phyloP scores from a whole-genome alignment of 2,329 filamentous ascomycete genomes.

The Talaromyces sp. region DNA sequence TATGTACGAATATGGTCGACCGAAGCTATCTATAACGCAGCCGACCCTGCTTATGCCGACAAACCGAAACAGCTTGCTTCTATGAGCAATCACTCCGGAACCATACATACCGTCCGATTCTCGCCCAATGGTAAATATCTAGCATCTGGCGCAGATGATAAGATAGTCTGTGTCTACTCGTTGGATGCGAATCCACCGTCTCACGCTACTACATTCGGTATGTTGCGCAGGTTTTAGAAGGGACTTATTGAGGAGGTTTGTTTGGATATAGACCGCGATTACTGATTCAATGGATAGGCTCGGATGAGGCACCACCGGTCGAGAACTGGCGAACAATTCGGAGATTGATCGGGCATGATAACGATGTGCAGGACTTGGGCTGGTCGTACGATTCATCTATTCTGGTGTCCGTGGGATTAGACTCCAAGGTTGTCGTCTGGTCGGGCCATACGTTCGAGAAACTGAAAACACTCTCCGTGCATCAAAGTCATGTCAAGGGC shows the following conservation, averaged over 20 bases:
- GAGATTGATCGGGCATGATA: conserved; percentile 92
- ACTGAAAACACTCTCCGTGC: conserved; percentile 85
- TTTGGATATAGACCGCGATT: neutral
- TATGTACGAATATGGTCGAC: conserved; percentile 98
- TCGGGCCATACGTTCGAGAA: conserved; percentile 98
- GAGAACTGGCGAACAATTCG: conserved; percentile 98
- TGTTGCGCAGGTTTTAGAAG: conserved; percentile 23
- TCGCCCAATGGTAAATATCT: conserved; percentile 93
- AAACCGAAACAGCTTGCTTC: conserved; percentile 90
- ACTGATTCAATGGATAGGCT: conserved; percentile 48
- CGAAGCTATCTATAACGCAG: conserved; percentile 81
- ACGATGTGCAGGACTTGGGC: conserved; percentile 95
- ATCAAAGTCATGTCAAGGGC: conserved; percentile 97
- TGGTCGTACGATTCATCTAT: conserved; percentile 97
- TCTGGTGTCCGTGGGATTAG: conserved; percentile 88
- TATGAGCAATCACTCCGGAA: conserved; percentile 97
- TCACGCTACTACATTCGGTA: conserved; percentile 75
- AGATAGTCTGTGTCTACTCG: conserved; percentile 96
- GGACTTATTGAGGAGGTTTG: neutral
- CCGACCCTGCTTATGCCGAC: conserved; percentile 65
- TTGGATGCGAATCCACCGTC: conserved; percentile 78
- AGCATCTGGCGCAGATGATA: conserved; percentile 95
- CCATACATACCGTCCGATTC: conserved; percentile 95
- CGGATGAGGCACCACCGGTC: conserved; percentile 84
- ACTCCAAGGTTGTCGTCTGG: conserved; percentile 98